phyloP scores from a whole-genome alignment of 2,329 filamentous ascomycete genomes.

The Alternaria metachromatica region DNA sequence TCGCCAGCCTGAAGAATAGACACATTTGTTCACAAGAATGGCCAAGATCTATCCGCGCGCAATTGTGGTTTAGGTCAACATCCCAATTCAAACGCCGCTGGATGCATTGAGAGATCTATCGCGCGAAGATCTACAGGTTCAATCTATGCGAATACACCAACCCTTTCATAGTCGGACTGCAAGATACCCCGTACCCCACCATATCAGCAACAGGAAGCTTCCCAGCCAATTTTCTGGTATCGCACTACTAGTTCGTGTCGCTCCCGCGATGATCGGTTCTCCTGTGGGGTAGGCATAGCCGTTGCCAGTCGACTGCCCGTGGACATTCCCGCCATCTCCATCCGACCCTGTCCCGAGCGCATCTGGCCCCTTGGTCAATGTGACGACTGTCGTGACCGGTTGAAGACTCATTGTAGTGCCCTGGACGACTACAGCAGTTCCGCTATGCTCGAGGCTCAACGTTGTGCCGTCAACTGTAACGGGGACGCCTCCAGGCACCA shows the following conservation, averaged over 20 bases:
- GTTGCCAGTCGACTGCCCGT: not conserved
- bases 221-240: slow-evolving; percentile 15
- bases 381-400: slow-evolving; percentile 32
- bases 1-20: not conserved
- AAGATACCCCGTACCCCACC: slow-evolving; percentile 21
- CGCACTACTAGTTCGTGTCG: not conserved
- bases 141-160: not conserved
- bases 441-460: slow-evolving; percentile 38
- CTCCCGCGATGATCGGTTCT: slow-evolving; percentile 6
- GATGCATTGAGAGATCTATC: slow-evolving; percentile 17
- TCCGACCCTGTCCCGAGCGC: not conserved
- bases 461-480: slow-evolving; percentile 43
- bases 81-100: slow-evolving; percentile 7
- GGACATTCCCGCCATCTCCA: slow-evolving; percentile 1
- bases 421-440: slow-evolving; percentile 36
- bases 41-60: not conserved
- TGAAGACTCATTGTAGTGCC: slow-evolving; percentile 29
- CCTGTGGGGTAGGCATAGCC: slow-evolving; percentile 11
- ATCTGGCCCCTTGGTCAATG: slow-evolving; percentile 12
- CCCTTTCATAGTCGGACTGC: slow-evolving; percentile 22
- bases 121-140: not conserved
- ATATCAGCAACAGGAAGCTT: slow-evolving; percentile 18
- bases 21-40: not conserved
- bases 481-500: slow-evolving; percentile 46
- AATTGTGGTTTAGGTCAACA: not conserved